Evolutionary conservation across 768 basidiomycete genomes (phyloP).

Genomic region (Boletellus sp.): DNA sequence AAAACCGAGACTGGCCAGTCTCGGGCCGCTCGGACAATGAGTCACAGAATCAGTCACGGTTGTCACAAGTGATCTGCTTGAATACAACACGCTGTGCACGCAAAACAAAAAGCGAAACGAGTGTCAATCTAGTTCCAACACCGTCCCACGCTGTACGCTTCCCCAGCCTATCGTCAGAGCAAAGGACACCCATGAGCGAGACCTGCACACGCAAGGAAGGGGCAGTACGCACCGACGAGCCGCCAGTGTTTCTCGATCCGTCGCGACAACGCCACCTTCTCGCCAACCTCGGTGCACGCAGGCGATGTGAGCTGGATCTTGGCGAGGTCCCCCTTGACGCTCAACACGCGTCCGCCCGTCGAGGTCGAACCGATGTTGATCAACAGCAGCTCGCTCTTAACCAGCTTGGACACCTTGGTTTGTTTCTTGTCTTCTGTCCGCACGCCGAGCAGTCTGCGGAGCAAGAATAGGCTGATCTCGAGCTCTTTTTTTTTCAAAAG

Average conservation of each 20-base stretch:
- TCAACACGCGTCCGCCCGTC: slow-evolving; percentile 91
- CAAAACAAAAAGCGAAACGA: background rate
- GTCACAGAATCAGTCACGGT: too few species aligned
- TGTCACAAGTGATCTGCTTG: too few species aligned
- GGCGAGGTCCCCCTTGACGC: slow-evolving; percentile 91
- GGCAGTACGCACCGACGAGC: slow-evolving; percentile 65
- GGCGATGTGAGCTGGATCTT: slow-evolving; percentile 93
- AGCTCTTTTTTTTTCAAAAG: slow-evolving; percentile 70
- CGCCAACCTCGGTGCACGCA: slow-evolving; percentile 93
- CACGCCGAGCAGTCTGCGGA: slow-evolving; percentile 94
- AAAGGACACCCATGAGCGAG: background rate
- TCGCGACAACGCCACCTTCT: slow-evolving; percentile 93
- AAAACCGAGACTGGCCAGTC: too few species aligned
- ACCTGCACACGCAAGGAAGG: background rate
- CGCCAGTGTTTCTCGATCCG: slow-evolving; percentile 99
- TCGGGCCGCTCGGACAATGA: too few species aligned
- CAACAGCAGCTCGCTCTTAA: slow-evolving; percentile 86
- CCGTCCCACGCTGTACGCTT: slow-evolving; percentile 81
- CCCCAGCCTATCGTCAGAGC: slow-evolving; percentile 51
- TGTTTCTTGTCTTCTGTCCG: slow-evolving; percentile 99
- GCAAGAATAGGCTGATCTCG: slow-evolving; percentile 90
- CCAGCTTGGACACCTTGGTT: slow-evolving; percentile 89
- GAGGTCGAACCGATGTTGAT: slow-evolving; percentile 99
- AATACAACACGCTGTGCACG: background rate
- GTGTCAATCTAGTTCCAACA: slow-evolving; percentile 68